Conservation (phyloP, 805 yeast species). For the Ascoidea asiatica region DNA sequence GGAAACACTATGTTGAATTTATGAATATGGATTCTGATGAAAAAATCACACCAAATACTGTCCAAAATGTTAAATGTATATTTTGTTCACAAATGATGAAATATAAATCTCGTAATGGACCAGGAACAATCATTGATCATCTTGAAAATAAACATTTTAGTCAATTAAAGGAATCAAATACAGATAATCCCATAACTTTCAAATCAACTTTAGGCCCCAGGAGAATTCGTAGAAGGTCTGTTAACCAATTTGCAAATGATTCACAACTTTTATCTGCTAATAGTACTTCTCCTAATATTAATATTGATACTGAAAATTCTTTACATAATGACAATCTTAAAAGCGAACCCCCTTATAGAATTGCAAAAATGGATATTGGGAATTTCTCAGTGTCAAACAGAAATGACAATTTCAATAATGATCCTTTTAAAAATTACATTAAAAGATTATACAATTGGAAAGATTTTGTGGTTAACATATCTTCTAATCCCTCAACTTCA, state of each 20-base stretch:
- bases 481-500: not conserved
- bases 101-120: conserved; percentile 10
- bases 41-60: not conserved
- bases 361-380: too few species aligned
- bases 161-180: conserved; percentile 1
- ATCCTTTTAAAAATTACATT: not conserved
- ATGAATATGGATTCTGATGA: not conserved
- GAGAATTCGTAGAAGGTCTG: not conserved
- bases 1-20: not conserved
- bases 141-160: conserved; percentile 8
- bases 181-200: not conserved
- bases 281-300: not conserved
- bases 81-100: not conserved
- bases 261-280: not conserved
- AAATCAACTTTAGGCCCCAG: not conserved
- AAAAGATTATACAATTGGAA: not conserved
- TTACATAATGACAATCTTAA: too few species aligned
- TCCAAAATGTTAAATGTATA: not conserved
- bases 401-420: not conserved
- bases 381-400: not conserved
- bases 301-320: not conserved
- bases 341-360: too few species aligned
- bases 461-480: not conserved
- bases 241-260: too few species aligned
- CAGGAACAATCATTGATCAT: conserved; percentile 9